phyloP scores from a whole-genome alignment of 345 rosid genomes.

The Citrus sp. region DNA sequence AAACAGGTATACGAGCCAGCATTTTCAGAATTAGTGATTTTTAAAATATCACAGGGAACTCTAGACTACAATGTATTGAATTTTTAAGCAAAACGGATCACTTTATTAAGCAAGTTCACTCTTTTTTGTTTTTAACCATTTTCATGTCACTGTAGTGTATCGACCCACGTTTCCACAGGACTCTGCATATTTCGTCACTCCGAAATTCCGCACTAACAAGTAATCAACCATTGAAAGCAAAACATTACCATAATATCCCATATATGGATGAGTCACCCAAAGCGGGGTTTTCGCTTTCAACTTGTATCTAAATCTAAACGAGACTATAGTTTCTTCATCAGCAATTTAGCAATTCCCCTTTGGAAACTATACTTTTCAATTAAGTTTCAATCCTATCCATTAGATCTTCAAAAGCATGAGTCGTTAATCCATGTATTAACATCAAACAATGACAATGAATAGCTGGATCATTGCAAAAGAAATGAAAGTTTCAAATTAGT shows the following conservation, averaged over 20 bases:
- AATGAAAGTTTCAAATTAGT: no score
- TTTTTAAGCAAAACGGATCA: not conserved
- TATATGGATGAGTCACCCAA: no score
- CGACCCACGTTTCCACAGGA: not conserved
- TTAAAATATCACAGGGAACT: not conserved
- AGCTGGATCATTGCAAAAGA: no score
- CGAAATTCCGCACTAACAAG: no score
- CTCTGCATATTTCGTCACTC: not conserved
- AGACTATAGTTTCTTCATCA: not conserved
- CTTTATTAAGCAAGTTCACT: not conserved
- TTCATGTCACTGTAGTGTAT: not conserved
- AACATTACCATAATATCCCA: not conserved
- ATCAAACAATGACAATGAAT: not conserved
- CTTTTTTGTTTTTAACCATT: not conserved
- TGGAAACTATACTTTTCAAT: not conserved
- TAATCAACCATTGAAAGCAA: not conserved
- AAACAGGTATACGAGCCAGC: not conserved
- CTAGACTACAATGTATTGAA: not conserved
- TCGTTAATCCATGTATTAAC: not conserved
- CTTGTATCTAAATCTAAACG: not conserved
- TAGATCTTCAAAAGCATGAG: not conserved
- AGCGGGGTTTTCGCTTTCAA: not conserved
- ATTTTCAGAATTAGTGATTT: not conserved
- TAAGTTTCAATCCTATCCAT: not conserved
- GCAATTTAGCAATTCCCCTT: not conserved